Base-by-base conservation (phyloP, 345 rosid species). In the Cardiospermum halicacabum region DNA sequence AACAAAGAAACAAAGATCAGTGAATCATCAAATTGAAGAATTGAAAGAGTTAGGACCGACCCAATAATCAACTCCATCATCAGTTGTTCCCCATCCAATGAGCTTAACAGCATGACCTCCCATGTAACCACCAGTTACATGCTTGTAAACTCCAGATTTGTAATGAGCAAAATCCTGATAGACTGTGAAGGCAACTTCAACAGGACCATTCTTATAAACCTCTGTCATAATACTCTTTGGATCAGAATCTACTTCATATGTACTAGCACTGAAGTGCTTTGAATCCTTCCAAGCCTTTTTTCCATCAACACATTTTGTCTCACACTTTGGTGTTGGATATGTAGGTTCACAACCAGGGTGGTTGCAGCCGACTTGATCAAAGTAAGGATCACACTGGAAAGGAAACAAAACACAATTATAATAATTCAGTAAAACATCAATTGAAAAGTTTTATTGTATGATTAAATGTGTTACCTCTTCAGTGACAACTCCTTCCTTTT, bases 91-190 rank as follows among this genome's bases (percentile, higher is more conserved):
- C 99, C 99, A 94, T 2, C 99, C 97, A 37, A 94, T 87, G 31
- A 91, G 87, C 78, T 91, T 94, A 66, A 94, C 99, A 53, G 96
- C 97, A 72, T 91, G 97, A 50, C 99, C 97, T 54, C 96, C 99
- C 81, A 94, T 42, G 28, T 66, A 72, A 64, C 53, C 76, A 53
- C 97, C 99, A 0, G 91, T 82, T 53, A 91, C 67, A 67, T 94
- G 91, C 78, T 82, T 89, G 79, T 94, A 91, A 22, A 91, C 92
- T 72, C 97, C 99, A n/a, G 91, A 82, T 72, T 87, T 85, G 66
- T 94, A 94, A 69, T 94, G 95, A 62, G 97, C 99, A 45, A 94
- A 94, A 58, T 94, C 99, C 97, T 94, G 75, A 81, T 80, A 94
- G 64, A 94, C 97, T 0, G 97, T 81, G 77, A 86, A 91, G 69